Percentiles rank a stretch among this genome's conserved stretches.
phyloP scores from a whole-genome alignment of 495 filamentous ascomycete genomes.

The Podospora sp. region DNA sequence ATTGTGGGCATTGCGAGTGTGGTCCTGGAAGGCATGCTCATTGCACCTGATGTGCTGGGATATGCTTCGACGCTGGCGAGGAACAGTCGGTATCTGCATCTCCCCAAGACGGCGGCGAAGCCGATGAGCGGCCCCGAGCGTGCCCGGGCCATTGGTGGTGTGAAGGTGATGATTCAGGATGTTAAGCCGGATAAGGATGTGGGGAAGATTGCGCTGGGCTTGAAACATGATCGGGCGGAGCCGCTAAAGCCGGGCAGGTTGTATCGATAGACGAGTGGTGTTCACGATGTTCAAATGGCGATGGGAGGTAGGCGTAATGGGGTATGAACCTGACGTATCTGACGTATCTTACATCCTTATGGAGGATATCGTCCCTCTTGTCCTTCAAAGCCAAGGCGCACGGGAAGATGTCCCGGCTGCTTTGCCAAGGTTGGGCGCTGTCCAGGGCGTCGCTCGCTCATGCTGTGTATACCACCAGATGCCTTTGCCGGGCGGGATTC shows the following conservation, averaged over 20 bases:
- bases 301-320: no score
- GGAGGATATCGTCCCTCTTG: no score
- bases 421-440: no score
- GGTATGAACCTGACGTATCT: no score
- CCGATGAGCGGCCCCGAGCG: slow-evolving; percentile 21
- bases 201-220: slow-evolving; percentile 22
- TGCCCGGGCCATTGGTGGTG: slow-evolving; percentile 10
- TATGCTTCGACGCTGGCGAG: slow-evolving; percentile 22
- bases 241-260: slow-evolving; percentile 15
- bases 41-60: slow-evolving; percentile 20
- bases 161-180: slow-evolving; percentile 26
- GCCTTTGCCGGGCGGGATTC: no score
- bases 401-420: no score
- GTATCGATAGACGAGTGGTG: slow-evolving; percentile 1
- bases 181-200: slow-evolving; percentile 19
- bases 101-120: slow-evolving; percentile 17
- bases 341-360: no score
- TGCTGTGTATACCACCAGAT: no score
- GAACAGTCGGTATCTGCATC: slow-evolving; percentile 23
- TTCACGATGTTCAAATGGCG: no score
- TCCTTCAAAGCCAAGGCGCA: no score
- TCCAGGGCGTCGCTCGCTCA: no score
- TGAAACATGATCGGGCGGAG: slow-evolving; percentile 19
- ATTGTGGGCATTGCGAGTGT: slow-evolving; percentile 9
- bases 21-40: slow-evolving; percentile 2